These are phyloP conservation scores for Pelargonium citronellum DNA, from an alignment of 441 rosid genomes.

Conservation along the genomic window DNA sequence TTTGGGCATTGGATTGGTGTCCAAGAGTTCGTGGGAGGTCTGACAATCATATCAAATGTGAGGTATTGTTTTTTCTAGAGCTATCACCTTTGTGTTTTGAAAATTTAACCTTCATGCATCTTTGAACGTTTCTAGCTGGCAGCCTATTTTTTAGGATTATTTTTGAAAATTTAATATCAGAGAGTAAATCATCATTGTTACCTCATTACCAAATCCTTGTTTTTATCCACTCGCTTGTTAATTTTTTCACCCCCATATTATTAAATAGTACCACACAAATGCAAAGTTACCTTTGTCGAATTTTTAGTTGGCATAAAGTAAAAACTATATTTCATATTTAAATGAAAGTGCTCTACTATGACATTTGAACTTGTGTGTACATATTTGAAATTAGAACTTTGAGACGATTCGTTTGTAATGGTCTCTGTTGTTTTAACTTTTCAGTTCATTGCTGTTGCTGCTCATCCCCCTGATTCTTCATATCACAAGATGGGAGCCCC, in stretches of 20 bases:
- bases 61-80: conserved; percentile 36
- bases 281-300: background rate
- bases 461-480: conserved; percentile 80
- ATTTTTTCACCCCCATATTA: too few species aligned
- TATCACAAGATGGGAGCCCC: conserved; percentile 74
- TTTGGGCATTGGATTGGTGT: conserved; percentile 95
- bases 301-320: background rate
- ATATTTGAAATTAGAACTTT: background rate
- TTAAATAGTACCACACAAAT: too few species aligned
- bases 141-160: too few species aligned
- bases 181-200: too few species aligned
- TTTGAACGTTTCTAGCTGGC: too few species aligned
- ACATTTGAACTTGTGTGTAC: background rate
- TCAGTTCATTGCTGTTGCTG: conserved; percentile 82
- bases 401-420: background rate
- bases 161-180: too few species aligned
- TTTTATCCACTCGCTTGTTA: background rate
- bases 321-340: conserved; percentile 12
- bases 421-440: conserved; percentile 10
- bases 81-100: background rate
- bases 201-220: background rate
- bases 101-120: too few species aligned
- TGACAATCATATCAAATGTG: conserved; percentile 44
- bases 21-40: conserved; percentile 52
- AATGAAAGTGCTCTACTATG: background rate